A percentile compares a stretch with the other conserved stretches of the same genome.
These are phyloP conservation scores for Anthracocystis setariae DNA, from an alignment of 1,284 basidiomycete genomes.

Conservation along the genomic window DNA sequence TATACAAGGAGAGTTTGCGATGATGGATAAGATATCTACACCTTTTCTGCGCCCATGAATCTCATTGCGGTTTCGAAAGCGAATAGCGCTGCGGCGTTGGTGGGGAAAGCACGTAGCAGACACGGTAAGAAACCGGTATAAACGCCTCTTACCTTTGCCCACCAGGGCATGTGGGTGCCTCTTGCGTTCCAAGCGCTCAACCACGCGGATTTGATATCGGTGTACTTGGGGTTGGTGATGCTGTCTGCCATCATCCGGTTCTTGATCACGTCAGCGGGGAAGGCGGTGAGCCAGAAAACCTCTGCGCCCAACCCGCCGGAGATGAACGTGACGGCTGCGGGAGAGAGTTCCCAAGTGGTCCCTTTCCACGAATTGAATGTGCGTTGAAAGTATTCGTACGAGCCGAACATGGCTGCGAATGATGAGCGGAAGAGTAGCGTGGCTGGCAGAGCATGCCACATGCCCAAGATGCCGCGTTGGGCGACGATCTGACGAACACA, in stretches of 20 bases:
- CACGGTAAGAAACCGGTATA: constrained; percentile 62
- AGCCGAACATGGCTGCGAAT: constrained; percentile 63
- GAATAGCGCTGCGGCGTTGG: constrained; percentile 62
- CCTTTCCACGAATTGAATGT: constrained; percentile 32
- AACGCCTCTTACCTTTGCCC: constrained; percentile 30
- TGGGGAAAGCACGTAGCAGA: constrained; percentile 62
- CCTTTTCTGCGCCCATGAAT: constrained; percentile 60
- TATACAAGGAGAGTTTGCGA: constrained; percentile 6
- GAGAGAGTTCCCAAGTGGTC: constrained; percentile 71
- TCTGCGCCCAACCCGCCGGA: constrained; percentile 71
- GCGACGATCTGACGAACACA: constrained; percentile 65
- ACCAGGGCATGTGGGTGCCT: constrained; percentile 18
- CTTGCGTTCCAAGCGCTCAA: constrained; percentile 44
- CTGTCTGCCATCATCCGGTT: constrained; percentile 69
- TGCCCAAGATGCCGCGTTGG: constrained; percentile 57
- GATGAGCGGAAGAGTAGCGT: constrained; percentile 68
- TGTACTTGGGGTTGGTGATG: constrained; percentile 72
- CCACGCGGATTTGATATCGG: constrained; percentile 38
- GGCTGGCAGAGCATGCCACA: constrained; percentile 68
- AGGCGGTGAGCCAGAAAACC: constrained; percentile 73
- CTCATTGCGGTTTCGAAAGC: constrained; percentile 64
- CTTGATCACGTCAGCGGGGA: constrained; percentile 81
- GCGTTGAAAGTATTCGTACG: constrained; percentile 64
- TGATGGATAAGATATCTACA: too few species aligned
- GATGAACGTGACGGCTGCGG: constrained; percentile 76